Evolutionary conservation across 768 basidiomycete species (phyloP), one percentile per base, ranked within the genome.

Genomic region (Mycena latifolia): DNA sequence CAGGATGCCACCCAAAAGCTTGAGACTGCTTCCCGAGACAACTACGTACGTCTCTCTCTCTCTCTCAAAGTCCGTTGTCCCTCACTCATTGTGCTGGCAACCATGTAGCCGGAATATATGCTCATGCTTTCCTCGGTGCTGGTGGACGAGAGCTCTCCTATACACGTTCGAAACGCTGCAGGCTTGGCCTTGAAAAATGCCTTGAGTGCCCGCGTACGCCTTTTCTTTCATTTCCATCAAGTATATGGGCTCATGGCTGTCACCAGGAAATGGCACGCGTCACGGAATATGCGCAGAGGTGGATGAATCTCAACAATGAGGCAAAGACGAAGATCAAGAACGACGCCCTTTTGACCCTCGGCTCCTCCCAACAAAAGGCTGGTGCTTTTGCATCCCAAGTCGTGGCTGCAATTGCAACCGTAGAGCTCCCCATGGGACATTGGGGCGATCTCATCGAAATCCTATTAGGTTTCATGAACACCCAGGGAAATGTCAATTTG

Each of bases 161-260:
- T 89, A 35, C 90, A 95, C 77, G 88, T 96, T 56, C 86, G 98
- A 71, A 97, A 94, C 75, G 96, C 97, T n/a, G 96, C 98, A 25
- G 96, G 95, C 77, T 85, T 99, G 55, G 96, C 97, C 22, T 84
- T 99, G 79, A 99, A 99, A 88, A 99, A 99, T 79, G 88, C 95
- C 65, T 80, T 99, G 63, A 88, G 91, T 35, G 95, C 96, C 66
- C 85, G 94, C 73, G 97, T 98, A 82, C 79, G 94, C 82, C 73
- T 71, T 60, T 61, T 73, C 46, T 37, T 66, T 56, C 51, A 50
- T 58, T 50, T 71, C 74, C 65, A 18, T 18, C 48, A n/a, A 15
- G 74, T 71, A 61, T 55, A 37, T 53, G 65, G 65, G 64, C 63
- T 67, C 53, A 57, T 58, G 50, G 37, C 50, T 57, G 69, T 64